These are phyloP conservation scores for Suhomyces vadensis DNA, from an alignment of 805 yeast genomes.

Conservation along the genomic window DNA sequence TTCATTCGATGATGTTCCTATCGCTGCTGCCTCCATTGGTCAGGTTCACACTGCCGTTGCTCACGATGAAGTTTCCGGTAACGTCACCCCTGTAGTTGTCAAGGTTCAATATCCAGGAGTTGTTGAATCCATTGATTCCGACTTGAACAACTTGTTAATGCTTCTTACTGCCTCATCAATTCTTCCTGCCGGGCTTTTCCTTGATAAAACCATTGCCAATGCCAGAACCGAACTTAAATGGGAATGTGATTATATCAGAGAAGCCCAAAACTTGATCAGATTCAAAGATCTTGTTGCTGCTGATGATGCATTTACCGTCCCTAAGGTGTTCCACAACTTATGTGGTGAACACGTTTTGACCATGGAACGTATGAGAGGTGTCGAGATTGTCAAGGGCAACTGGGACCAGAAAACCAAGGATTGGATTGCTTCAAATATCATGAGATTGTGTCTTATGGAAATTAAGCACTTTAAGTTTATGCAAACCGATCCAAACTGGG, in stretches of 20 bases:
- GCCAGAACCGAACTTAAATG: conserved; percentile 92
- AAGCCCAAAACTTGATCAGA: conserved; percentile 71
- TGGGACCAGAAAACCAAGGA: conserved; percentile 73
- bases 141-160: conserved; percentile 80
- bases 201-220: conserved; percentile 89
- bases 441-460: conserved; percentile 85
- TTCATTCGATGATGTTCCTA: conserved; percentile 80
- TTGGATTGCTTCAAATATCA: conserved; percentile 80
- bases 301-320: conserved; percentile 72
- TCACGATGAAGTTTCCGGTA: conserved; percentile 55
- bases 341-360: conserved; percentile 85
- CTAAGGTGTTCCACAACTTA: conserved; percentile 72
- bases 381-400: conserved; percentile 73
- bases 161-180: conserved; percentile 82
- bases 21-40: conserved; percentile 97
- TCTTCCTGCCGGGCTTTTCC: conserved; percentile 86
- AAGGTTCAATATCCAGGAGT: conserved; percentile 98
- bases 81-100: conserved; percentile 78
- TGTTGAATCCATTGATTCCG: conserved; percentile 89
- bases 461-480: conserved; percentile 82
- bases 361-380: conserved; percentile 85
- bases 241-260: conserved; percentile 96
- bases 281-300: conserved; percentile 57
- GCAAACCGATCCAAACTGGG: conserved; percentile 99
- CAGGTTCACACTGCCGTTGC: conserved; percentile 89